Evolutionary conservation across 208 protist species (phyloP), one percentile per base, ranked within the genome.

Genomic region (Leishmania aethiopica): DNA sequence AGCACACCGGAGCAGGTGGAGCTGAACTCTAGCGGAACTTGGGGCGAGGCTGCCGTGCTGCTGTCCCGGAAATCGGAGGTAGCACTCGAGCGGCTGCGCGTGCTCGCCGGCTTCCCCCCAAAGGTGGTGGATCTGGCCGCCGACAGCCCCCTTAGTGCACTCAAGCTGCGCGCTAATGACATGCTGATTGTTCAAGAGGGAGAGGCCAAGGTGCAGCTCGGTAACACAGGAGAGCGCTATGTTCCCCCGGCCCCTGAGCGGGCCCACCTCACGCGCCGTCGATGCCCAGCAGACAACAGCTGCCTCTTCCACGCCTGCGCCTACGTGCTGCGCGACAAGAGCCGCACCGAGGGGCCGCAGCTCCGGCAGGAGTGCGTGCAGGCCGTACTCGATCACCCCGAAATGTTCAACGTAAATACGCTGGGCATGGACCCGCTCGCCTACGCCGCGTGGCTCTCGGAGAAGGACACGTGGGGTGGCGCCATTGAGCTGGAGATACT

Each of bases 251-350:
- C 89, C 0, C 83, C 86, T 11, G 91, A 97, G 62, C 85, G 78
- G 45, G 92, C 90, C 32, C 92, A 95, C 87, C 97, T 99, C 84
- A 93, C 88, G 0, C 93, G 96, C 32, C 95, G 97, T 22, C 80
- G 89, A 32, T 97, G 98, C 66, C 95, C 96, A 2, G 89, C 90
- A n/a, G 97, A 99, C 82, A 99, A 99, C 84, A 97, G 93, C 25
- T 99, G 98, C 80, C 87, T 99, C 6, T 99, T 99, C 79, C 97
- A 98, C 82, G 91, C 95, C 22, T 92, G 93, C 53, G 95, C 95
- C 15, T 99, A 99, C 88, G 90, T 98, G 17, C 85, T 98, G 76
- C 86, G 94, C 64, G 79, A 97, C 83, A 94, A 96, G 86, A 96
- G 88, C 78, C 88, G 92, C 64, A 90, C 81, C 32, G 92, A 95